Evolutionary conservation across 2,329 filamentous ascomycete species (phyloP), one percentile per base, ranked within the genome.

Genomic region (Pseudogymnoascus sp.): DNA sequence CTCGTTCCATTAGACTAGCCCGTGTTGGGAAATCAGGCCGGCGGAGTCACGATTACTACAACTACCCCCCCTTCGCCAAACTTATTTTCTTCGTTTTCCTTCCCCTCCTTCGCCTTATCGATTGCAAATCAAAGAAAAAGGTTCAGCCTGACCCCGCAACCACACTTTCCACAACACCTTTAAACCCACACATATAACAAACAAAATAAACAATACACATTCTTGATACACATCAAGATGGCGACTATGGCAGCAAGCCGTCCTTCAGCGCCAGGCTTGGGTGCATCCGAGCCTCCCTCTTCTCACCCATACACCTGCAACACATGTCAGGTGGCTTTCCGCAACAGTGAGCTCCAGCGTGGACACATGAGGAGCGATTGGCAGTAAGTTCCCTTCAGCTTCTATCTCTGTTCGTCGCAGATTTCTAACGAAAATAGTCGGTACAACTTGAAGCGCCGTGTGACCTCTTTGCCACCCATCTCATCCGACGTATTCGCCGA

Each of bases 361-460:
- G 87, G 85, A 37, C 94, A 99, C 74, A 99, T 99, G 94, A 92
- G 94, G 75, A 94, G 88, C 69, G 94, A 99, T 78, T 99, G 94
- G 94, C 93, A 99, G 89, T 94, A 82, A 78, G 90, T 87, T 61
- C 60, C 58, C 27, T 33, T 61, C 59, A 39, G 25, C 31, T 59
- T 40, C n/a, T 61, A 40, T 60, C 18, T 61, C 37, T 62, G n/a
- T 13, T 27, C 37, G 48, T 58, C 42, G 59, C 61, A 60, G 64
- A 72, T 61, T 70, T 33, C 60, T 58, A n/a, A 48, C 42, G 3
- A 61, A 33, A 60, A 18, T 64, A 94, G 90, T 75, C 87, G 94
- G 67, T 97, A 97, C 77, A 99, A 99, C 74, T 84, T 97, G 70
- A 97, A 97, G 79, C 90, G 94, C 69, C 87, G 92, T 70, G 89